A percentile compares a stretch with the other conserved stretches of the same genome.
Conservation (phyloP, 1,284 basidiomycete species). For the Sphagnurus paluster region DNA sequence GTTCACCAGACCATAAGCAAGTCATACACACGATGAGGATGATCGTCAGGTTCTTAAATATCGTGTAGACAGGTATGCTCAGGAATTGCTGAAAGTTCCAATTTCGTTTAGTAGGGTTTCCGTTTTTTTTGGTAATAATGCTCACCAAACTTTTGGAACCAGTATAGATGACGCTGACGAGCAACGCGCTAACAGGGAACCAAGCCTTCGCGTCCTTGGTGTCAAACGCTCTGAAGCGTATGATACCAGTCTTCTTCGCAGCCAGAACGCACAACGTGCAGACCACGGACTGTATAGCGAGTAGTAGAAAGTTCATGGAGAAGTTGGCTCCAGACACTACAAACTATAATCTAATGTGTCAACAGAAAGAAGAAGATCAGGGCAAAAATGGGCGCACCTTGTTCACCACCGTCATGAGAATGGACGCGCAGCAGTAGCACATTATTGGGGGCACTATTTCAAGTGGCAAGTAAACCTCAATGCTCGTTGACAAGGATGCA, state of each 20-base stretch:
- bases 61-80: slow-evolving; percentile 93
- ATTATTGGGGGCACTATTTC: slow-evolving; percentile 71
- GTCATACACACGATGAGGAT: slow-evolving; percentile 82
- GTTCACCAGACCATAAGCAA: slow-evolving; percentile 2
- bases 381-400: slow-evolving; percentile 60
- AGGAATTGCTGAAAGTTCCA: slow-evolving; percentile 74
- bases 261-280: slow-evolving; percentile 77
- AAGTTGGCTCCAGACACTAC: slow-evolving; percentile 94
- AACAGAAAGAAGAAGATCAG: neutral
- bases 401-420: slow-evolving; percentile 98
- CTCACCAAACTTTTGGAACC: slow-evolving; percentile 94
- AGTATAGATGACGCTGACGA: slow-evolving; percentile 97
- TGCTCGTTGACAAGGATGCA: neutral
- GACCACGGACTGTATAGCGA: slow-evolving; percentile 89
- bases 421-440: slow-evolving; percentile 92
- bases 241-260: slow-evolving; percentile 82
- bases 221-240: slow-evolving; percentile 89
- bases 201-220: slow-evolving; percentile 85
- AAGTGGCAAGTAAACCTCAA: neutral
- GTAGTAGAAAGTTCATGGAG: slow-evolving; percentile 95
- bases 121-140: neutral
- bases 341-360: slow-evolving; percentile 53
- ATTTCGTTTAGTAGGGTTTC: neutral
- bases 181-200: slow-evolving; percentile 92
- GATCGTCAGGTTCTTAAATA: slow-evolving; percentile 99